Percentiles rank a stretch among this genome's conserved stretches.
Conservation (phyloP, 768 basidiomycete species). For the Lactarius akahatsu region DNA sequence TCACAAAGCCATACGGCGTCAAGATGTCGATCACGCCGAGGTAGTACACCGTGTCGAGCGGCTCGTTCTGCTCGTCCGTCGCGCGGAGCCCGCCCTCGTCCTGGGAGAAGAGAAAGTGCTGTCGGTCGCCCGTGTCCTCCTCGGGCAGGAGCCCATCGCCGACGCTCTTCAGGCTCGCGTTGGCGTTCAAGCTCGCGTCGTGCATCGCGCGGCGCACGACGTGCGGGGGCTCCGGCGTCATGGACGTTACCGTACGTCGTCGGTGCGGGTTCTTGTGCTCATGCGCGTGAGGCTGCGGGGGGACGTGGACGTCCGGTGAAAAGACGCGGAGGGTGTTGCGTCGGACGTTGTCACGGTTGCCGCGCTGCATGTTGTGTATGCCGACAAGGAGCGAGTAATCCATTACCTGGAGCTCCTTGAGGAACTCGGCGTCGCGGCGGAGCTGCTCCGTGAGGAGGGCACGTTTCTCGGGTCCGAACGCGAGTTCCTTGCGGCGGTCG, state of each 20-base stretch:
- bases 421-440: slow-evolving; percentile 78
- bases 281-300: slow-evolving; percentile 60
- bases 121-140: slow-evolving; percentile 59
- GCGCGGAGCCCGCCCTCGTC: slow-evolving; percentile 93
- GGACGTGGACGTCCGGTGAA: slow-evolving; percentile 63
- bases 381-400: slow-evolving; percentile 95
- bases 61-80: slow-evolving; percentile 80
- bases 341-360: slow-evolving; percentile 89
- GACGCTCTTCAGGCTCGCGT: slow-evolving; percentile 25
- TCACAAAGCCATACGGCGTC: slow-evolving; percentile 78
- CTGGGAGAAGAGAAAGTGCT: slow-evolving; percentile 90
- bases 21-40: slow-evolving; percentile 96
- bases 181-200: slow-evolving; percentile 65
- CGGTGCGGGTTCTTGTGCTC: background rate
- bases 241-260: slow-evolving; percentile 27
- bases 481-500: slow-evolving; percentile 67
- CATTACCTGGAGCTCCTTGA: slow-evolving; percentile 86
- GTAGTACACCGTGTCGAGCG: slow-evolving; percentile 82
- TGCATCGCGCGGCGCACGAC: slow-evolving; percentile 87
- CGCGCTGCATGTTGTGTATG: slow-evolving; percentile 86
- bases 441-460: slow-evolving; percentile 91
- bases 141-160: slow-evolving; percentile 57
- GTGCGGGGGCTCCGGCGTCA: slow-evolving; percentile 67
- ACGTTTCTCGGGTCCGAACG: slow-evolving; percentile 95
- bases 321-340: slow-evolving; percentile 91